Conservation (phyloP, 305 asterid species). For the Fraxinus sp. region DNA sequence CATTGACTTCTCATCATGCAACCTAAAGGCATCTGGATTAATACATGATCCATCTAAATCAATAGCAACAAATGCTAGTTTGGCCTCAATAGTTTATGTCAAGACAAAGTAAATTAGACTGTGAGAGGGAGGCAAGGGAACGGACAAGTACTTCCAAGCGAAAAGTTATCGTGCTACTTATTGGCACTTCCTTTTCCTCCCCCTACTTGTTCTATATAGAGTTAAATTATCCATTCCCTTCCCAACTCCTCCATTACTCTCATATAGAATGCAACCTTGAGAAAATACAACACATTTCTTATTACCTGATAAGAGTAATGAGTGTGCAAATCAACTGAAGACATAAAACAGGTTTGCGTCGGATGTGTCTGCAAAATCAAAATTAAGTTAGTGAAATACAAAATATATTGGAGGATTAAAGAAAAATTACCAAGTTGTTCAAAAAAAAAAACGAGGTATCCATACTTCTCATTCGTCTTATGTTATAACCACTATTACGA, state of each 20-base stretch:
- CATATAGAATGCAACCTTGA: neutral
- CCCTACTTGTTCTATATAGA: neutral
- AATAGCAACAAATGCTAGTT: neutral
- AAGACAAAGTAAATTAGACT: neutral
- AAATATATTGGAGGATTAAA: conserved; percentile 14
- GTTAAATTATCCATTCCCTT: neutral
- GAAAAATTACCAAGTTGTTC: conserved; percentile 6
- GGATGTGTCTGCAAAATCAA: conserved; percentile 92
- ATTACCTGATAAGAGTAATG: conserved; percentile 98
- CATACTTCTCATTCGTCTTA: conserved; percentile 1
- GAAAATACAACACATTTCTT: conserved; percentile 11
- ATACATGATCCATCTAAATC: neutral
- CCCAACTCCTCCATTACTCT: neutral
- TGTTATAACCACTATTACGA: neutral
- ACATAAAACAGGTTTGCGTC: conserved; percentile 95
- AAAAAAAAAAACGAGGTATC: neutral
- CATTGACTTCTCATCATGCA: neutral
- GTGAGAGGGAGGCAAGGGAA: neutral
- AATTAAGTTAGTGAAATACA: conserved; percentile 15
- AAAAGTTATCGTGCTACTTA: neutral
- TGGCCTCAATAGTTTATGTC: neutral
- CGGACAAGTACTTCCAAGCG: neutral
- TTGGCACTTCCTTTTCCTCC: neutral
- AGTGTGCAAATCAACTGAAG: conserved; percentile 98
- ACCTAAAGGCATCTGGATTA: neutral